Base-by-base conservation (phyloP, 805 yeast genomes). In the Sugiyamaella lignohabitans region DNA sequence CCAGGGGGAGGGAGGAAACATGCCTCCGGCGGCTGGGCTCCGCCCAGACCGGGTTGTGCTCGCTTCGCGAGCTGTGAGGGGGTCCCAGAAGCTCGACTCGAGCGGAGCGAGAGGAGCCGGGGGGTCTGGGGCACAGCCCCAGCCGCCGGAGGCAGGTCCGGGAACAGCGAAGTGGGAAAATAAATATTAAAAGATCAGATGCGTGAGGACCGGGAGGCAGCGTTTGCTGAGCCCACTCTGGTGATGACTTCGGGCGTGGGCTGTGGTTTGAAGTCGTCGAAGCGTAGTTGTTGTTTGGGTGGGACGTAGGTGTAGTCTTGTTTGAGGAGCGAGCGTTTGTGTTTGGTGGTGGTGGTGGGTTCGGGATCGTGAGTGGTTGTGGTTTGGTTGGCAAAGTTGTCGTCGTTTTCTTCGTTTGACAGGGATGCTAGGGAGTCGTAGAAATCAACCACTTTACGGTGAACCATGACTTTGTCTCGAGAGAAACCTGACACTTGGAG, bases 401-500 rank as follows among this genome's bases (percentile, higher is more conserved):
- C n/a, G n/a, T n/a, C n/a, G 32, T 8, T 8, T 27, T 27, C 32
- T 35, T 35, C 38, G 6, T 35, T 11, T 35, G 18, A 6, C 6
- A 35, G 18, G 10, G 38, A 5, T 16, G 5, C 21, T 10, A 35
- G 21, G 5, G 38, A 35, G 29, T 58, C 54, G 60, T 93, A 93
- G 58, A 91, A 93, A 8, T 73, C 70, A 17, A 72, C 70, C 2
- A 93, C 98, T 53, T 72, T 76, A 1, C 72, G 71, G 64, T 88
- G 87, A 0, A 91, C 84, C 58, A 65, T 71, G 14, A 93, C 86
- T 58, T 77, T 80, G 1, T 61, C 58, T 29, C 73, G 74, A 46
- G 78, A 71, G 62, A 93, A 93, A 55, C 87, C 82, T 45, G 78
- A 63, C 1, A 93, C 85, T 57, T 87, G 96, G 22, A 93, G 69